A percentile compares a stretch with the other conserved stretches of the same genome.
phyloP scores from a whole-genome alignment of 495 filamentous ascomycete genomes.

The Staphylotrichum tortipilum region DNA sequence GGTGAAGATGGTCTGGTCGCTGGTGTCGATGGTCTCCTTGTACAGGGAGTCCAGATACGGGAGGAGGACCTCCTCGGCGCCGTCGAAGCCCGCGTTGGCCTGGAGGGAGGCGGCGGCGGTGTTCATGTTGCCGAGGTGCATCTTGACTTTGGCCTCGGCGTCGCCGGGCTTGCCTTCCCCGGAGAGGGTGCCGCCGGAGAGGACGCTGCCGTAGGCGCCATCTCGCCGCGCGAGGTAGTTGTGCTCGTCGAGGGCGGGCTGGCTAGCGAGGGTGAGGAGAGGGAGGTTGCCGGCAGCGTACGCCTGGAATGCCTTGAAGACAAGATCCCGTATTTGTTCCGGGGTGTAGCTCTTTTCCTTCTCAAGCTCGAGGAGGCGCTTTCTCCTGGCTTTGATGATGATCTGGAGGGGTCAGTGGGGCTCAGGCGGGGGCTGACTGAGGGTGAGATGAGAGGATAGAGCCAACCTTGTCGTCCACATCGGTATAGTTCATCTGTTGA shows the following conservation, averaged over 20 bases:
- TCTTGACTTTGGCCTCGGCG: constrained; percentile 77
- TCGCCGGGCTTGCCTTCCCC: constrained; percentile 56
- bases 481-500: constrained; percentile 72
- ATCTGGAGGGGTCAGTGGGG: constrained; percentile 49
- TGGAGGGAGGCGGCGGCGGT: constrained; percentile 51
- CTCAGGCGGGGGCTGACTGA: too few relatives aligned
- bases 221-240: constrained; percentile 49
- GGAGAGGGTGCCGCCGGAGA: constrained; percentile 53
- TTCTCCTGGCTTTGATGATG: constrained; percentile 72
- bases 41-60: constrained; percentile 78
- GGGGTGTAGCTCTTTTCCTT: constrained; percentile 37
- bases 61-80: constrained; percentile 60
- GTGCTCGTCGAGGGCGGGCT: constrained; percentile 34
- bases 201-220: constrained; percentile 53
- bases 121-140: constrained; percentile 76
- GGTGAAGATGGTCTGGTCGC: constrained; percentile 63
- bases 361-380: constrained; percentile 60
- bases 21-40: constrained; percentile 62
- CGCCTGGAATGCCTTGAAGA: constrained; percentile 55
- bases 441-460: background rate
- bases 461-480: constrained; percentile 80
- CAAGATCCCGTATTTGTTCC: constrained; percentile 40
- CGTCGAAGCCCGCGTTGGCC: constrained; percentile 34
- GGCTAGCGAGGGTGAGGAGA: constrained; percentile 38
- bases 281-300: constrained; percentile 76